Conservation (phyloP, 805 yeast species). For the Candida xyloterini region DNA sequence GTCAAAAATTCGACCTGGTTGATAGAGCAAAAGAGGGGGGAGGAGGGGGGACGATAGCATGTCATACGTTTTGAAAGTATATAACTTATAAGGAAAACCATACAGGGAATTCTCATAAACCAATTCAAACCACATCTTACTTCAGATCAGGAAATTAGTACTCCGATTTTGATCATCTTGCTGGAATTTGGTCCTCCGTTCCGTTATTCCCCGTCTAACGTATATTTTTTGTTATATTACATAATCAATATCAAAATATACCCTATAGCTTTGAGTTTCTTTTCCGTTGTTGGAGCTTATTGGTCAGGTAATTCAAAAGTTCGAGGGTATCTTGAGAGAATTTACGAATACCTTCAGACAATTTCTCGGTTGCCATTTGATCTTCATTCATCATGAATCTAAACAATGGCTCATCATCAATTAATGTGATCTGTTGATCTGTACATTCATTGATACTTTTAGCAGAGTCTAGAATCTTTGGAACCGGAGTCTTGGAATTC, state of each 20-base stretch:
- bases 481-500: slow-evolving; percentile 71
- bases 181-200: slow-evolving; percentile 6
- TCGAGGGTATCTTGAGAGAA: slow-evolving; percentile 49
- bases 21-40: too few relatives aligned
- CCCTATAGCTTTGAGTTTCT: slow-evolving; percentile 10
- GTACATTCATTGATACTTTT: slow-evolving; percentile 50
- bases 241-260: background rate
- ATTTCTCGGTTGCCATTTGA: slow-evolving; percentile 97
- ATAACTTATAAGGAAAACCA: too few relatives aligned
- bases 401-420: slow-evolving; percentile 84
- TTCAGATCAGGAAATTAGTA: too few relatives aligned
- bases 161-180: background rate
- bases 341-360: slow-evolving; percentile 95
- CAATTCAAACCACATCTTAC: too few relatives aligned
- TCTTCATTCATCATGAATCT: slow-evolving; percentile 90
- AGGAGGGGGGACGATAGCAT: too few relatives aligned
- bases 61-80: too few relatives aligned
- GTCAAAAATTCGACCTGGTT: too few relatives aligned
- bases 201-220: slow-evolving; percentile 9
- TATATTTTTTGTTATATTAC: background rate
- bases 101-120: too few relatives aligned
- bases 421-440: slow-evolving; percentile 66
- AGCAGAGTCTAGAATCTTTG: slow-evolving; percentile 69
- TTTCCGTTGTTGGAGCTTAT: slow-evolving; percentile 10
- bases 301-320: slow-evolving; percentile 11